Conservation (phyloP, 768 basidiomycete species). For the Hydnum rufescens region DNA sequence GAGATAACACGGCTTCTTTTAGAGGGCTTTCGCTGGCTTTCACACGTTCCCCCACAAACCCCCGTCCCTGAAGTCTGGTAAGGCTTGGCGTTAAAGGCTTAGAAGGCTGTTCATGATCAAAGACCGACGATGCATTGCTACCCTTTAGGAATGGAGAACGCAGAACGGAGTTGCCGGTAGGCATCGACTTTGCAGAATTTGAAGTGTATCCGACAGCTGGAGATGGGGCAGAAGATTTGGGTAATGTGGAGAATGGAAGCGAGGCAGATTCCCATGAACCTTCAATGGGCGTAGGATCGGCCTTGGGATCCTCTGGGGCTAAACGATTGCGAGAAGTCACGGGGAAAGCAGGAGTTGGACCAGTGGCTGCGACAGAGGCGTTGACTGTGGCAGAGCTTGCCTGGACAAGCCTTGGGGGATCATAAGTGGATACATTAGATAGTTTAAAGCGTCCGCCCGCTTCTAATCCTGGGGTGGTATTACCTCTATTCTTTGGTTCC, state of each 20-base stretch:
- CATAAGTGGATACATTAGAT: not conserved
- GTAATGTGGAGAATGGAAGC: not conserved
- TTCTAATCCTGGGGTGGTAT: too few species aligned
- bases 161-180: not conserved
- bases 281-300: not conserved
- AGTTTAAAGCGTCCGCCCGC: too few species aligned
- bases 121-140: too few species aligned
- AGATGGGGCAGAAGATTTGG: constrained; percentile 6
- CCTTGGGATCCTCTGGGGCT: not conserved
- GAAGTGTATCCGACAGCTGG: too few species aligned
- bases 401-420: too few species aligned
- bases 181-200: too few species aligned
- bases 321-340: not conserved
- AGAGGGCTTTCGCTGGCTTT: constrained; percentile 17
- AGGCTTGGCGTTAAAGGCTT: constrained; percentile 71
- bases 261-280: not conserved
- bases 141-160: too few species aligned
- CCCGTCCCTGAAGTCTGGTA: constrained; percentile 63
- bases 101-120: constrained; percentile 13
- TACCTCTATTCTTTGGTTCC: not conserved
- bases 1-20: not conserved
- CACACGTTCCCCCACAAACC: constrained; percentile 71
- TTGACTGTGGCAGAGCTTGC: too few species aligned
- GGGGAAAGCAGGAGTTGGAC: not conserved
- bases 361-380: not conserved